Conservation (phyloP, 2,329 filamentous ascomycete genomes). For the Zalaria sp. region DNA sequence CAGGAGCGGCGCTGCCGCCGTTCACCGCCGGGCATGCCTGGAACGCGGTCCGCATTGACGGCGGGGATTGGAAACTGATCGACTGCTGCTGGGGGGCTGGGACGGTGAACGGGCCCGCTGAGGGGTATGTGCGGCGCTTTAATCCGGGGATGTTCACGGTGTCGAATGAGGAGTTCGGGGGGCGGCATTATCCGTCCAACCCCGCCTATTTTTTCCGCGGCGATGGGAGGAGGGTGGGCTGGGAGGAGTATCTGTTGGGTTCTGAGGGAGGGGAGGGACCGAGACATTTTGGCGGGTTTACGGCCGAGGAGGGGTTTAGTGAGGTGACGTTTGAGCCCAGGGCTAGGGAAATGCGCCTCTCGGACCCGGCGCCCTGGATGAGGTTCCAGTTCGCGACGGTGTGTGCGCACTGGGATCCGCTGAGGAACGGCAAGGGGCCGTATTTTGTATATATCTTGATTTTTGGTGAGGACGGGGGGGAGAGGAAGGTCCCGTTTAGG, state of each 20-base stretch:
- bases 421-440: conserved; percentile 49
- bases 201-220: conserved; percentile 55
- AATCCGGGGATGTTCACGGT: conserved; percentile 45
- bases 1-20: conserved; percentile 52
- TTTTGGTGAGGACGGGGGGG: conserved; percentile 50
- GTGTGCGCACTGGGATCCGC: conserved; percentile 73
- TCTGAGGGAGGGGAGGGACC: conserved; percentile 32
- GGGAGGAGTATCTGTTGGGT: conserved; percentile 71
- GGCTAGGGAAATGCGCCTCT: too few species aligned
- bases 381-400: conserved; percentile 69
- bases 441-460: conserved; percentile 57
- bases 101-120: conserved; percentile 38
- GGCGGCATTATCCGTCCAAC: conserved; percentile 64
- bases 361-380: conserved; percentile 17
- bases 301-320: conserved; percentile 37
- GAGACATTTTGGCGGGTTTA: conserved; percentile 30
- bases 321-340: conserved; percentile 48
- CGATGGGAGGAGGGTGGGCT: conserved; percentile 53
- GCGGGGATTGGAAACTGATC: conserved; percentile 78
- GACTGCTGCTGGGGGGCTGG: conserved; percentile 93
- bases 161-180: conserved; percentile 67
- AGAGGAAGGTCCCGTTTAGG: conserved; percentile 57
- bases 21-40: conserved; percentile 27
- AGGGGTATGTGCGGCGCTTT: conserved; percentile 55
- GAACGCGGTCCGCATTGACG: conserved; percentile 49